Base-by-base conservation (phyloP, 257 asterid genomes). In the Jacaranda mimosifolia region DNA sequence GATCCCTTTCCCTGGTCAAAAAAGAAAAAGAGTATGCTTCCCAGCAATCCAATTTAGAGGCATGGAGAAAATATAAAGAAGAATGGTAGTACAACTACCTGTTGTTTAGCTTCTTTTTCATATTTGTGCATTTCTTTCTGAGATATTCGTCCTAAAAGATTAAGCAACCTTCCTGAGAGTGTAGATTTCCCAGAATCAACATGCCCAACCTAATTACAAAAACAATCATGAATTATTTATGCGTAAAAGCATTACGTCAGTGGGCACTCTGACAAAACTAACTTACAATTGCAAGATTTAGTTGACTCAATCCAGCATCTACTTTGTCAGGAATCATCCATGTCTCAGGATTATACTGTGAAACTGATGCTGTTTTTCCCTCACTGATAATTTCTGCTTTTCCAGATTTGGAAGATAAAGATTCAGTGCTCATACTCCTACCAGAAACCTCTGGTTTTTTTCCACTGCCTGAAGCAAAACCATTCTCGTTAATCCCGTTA, bases 171-270 rank as follows among this genome's bases (percentile, higher is more conserved):
- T 79, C 99, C 99, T 35, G 98, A 96, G 63, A 96, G 97, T 38
- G 99, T 93, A 51, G 99, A 96, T 86, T 96, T 96, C 68, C 99
- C 99, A 67, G 99, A 93, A 88, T 96, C 99, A 84, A 96, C 99
- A 83, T 96, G 99, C 60, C 99, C 99, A 75, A 96, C 98, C 99
- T 96, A 77, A 7, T 72, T 75, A 83, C 49, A 74, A 58, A 82
- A 62, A 56, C 58, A 52, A 76, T 35, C 21, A 71, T 60, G 69
- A 71, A 64, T 13, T 53, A 45, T 74, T 53, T 38, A 45, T 49
- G 66, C 12, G n/a, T 8, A 66, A 70, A 70, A 9, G 58, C 39
- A 80, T 18, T 43, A 45, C 35, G 15, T 68, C 46, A 67, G 36
- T 4, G 55, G 38, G 45, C 48, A 59, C n/a, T 65, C 11, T 38